Percentiles rank a stretch among this genome's conserved stretches.
Conservation (phyloP, 805 yeast species). For the Kuraishia hungarica region DNA sequence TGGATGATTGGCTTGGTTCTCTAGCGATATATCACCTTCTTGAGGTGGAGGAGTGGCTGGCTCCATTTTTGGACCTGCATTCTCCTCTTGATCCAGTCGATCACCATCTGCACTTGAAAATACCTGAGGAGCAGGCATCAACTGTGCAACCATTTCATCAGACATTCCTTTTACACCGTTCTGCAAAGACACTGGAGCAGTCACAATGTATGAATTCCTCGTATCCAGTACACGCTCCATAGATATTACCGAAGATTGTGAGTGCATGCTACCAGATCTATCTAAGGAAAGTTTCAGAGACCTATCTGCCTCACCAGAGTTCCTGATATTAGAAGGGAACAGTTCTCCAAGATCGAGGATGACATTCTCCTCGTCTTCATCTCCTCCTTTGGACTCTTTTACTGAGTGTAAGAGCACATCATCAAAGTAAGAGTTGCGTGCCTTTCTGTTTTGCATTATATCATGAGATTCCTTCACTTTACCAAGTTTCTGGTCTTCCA, state of each 20-base stretch:
- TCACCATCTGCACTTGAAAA: background rate
- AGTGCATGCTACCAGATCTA: slow-evolving; percentile 19
- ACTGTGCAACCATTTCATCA: slow-evolving; percentile 11
- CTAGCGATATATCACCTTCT: background rate
- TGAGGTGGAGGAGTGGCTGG: background rate
- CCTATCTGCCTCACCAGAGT: slow-evolving; percentile 12
- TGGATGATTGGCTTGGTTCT: background rate
- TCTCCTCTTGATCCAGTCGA: too few relatives aligned
- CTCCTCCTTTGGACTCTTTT: slow-evolving; percentile 8
- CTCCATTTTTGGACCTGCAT: background rate
- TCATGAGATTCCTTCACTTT: slow-evolving; percentile 11
- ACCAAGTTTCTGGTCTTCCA: slow-evolving; percentile 16
- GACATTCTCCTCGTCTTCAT: slow-evolving; percentile 16
- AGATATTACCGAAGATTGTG: slow-evolving; percentile 18
- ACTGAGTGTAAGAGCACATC: slow-evolving; percentile 5
- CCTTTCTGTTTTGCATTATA: slow-evolving; percentile 8
- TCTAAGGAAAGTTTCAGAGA: slow-evolving; percentile 18
- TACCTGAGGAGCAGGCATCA: slow-evolving; percentile 3
- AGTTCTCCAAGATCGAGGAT: slow-evolving; percentile 21
- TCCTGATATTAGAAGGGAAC: slow-evolving; percentile 24
- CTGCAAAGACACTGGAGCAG: slow-evolving; percentile 8
- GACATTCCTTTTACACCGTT: slow-evolving; percentile 16
- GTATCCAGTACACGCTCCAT: slow-evolving; percentile 19
- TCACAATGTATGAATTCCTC: slow-evolving; percentile 8
- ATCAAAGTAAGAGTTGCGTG: slow-evolving; percentile 12